Base-by-base conservation (phyloP, 2,329 filamentous ascomycete genomes). In the Tolypocladium pustulatum region DNA sequence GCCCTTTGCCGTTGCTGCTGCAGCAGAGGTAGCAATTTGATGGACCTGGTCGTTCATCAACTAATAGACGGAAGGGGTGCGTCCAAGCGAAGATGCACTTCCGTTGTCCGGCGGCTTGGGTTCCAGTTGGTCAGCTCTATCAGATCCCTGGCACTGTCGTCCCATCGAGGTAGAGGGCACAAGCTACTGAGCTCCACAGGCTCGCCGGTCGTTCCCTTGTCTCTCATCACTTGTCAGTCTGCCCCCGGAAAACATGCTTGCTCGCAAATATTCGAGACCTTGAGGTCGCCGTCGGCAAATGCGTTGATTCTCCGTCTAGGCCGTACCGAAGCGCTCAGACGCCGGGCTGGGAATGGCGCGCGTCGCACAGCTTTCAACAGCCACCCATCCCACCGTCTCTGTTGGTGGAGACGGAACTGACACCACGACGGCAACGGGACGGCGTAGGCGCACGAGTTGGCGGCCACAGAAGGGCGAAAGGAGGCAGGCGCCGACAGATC, bases 41-140 rank as follows among this genome's bases (percentile, higher is more conserved):
- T 22, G 38, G 54, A 10, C 54, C 30, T 52, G 20, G 30, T 6
- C 30, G 30, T 22, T 30, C 27, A 52, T 52, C 30, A 34, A 52
- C 49, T 52, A 34, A n/a, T 13, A 34, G 53, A 46, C 38, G 37
- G 40, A 49, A 43, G 55, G 55, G 55, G 58, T 68, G 63, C 70
- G 73, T 69, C 70, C 71, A 73, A 74, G 73, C 73, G 70, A 73
- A 65, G 66, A 52, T 55, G 43, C 66, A 65, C 64, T 69, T 70
- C 68, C 65, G 69, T 62, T 63, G 61, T 67, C 74, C 69, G 75
- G 68, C 69, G 75, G 68, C 69, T 73, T 65, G 61, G 67, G 64
- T 74, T 78, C 75, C 74, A 73, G 75, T 76, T 78, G 76, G 76
- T 68, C 71, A 71, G 70, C 60, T 69, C 68, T 61, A 61, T 60